These are phyloP conservation scores for Picochlorum costavermella DNA, from an alignment of 139 green algal species.

Conservation along the genomic window DNA sequence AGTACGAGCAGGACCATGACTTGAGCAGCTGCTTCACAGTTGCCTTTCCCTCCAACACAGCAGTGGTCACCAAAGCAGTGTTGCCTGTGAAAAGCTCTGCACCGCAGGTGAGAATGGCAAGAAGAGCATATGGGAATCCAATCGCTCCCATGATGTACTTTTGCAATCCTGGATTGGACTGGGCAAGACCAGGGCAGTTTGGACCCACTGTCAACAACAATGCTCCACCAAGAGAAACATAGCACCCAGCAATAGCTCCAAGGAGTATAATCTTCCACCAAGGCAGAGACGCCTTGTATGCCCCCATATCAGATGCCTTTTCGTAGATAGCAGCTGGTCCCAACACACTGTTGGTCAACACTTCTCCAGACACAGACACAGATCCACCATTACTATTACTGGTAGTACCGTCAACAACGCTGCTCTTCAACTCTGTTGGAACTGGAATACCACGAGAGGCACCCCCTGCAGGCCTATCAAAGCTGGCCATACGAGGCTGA, in stretches of 20 bases:
- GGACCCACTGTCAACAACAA: conserved; percentile 50
- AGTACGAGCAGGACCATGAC: conserved; percentile 67
- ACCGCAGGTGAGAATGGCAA: conserved; percentile 55
- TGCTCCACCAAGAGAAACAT: conserved; percentile 61
- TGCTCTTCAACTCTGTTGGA: background rate
- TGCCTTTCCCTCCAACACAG: conserved; percentile 52
- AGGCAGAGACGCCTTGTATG: conserved; percentile 24
- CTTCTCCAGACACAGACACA: conserved; percentile 4
- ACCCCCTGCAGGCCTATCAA: conserved; percentile 10
- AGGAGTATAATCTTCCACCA: conserved; percentile 45
- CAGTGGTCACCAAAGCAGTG: conserved; percentile 54
- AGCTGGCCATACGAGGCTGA: background rate
- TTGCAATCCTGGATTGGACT: conserved; percentile 45
- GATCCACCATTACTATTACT: background rate
- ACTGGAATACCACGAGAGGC: conserved; percentile 9
- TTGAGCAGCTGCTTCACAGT: conserved; percentile 24
- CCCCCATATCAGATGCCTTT: conserved; percentile 16
- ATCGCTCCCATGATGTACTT: conserved; percentile 42
- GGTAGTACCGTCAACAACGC: background rate
- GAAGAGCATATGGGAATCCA: conserved; percentile 62
- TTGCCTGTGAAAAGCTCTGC: conserved; percentile 85
- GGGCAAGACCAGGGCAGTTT: conserved; percentile 44
- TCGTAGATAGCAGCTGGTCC: conserved; percentile 11
- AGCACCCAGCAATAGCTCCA: conserved; percentile 50
- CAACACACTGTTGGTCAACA: conserved; percentile 1